A percentile compares a stretch with the other conserved stretches of the same genome.
Evolutionary conservation across 1,139 yeast genomes (phyloP).

Genomic region (Geotrichum europaeum): DNA sequence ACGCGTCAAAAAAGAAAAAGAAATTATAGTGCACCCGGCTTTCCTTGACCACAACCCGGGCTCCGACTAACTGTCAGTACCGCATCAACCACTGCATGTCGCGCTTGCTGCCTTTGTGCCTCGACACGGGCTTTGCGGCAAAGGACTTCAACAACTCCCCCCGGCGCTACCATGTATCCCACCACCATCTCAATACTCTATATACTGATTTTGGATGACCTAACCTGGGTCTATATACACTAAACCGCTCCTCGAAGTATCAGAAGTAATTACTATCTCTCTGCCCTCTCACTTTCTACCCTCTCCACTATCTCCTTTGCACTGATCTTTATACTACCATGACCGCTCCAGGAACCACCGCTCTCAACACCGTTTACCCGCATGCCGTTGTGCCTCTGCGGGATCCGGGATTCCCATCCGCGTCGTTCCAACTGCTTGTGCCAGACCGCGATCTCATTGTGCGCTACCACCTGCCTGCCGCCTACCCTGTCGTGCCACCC

Average conservation of each 20-base stretch:
- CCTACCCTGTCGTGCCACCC: constrained; percentile 2
- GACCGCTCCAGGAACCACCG: not conserved
- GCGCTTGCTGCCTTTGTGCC: too few species aligned
- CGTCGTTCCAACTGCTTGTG: constrained; percentile 3
- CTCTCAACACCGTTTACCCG: constrained; percentile 1
- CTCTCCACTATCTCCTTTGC: not conserved
- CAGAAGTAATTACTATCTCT: not conserved
- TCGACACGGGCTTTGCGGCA: too few species aligned
- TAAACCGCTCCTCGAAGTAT: too few species aligned
- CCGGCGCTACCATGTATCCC: too few species aligned
- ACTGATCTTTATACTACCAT: not conserved
- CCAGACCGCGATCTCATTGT: constrained; percentile 5
- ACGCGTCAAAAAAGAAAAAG: not conserved
- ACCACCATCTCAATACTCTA: too few species aligned
- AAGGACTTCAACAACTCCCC: too few species aligned
- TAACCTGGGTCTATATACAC: too few species aligned
- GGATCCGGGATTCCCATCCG: not conserved
- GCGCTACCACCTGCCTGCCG: constrained; percentile 2
- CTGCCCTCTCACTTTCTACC: not conserved
- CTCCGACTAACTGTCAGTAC: not conserved
- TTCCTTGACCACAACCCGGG: not conserved
- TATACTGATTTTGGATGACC: too few species aligned
- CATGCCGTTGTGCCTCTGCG: constrained; percentile 1
- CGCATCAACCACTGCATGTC: not conserved
- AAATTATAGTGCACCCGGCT: not conserved